phyloP scores from a whole-genome alignment of 352 stramenopile genomes.

The Phytopythium vexans region DNA sequence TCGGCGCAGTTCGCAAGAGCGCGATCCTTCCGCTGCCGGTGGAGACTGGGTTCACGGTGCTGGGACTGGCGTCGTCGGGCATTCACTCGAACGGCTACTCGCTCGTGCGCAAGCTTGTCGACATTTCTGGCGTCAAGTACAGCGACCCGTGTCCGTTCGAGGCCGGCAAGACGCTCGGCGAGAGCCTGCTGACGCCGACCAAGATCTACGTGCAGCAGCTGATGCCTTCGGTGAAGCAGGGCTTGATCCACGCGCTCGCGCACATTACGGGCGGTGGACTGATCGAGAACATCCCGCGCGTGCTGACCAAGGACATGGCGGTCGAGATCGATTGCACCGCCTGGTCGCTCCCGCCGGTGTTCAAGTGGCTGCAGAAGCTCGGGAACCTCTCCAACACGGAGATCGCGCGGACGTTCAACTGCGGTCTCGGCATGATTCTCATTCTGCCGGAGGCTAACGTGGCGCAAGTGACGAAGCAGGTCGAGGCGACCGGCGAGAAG shows the following conservation, averaged over 20 bases:
- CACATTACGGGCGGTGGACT: slow-evolving; percentile 99
- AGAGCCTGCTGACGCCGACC: slow-evolving; percentile 95
- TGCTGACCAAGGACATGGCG: slow-evolving; percentile 90
- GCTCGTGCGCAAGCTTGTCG: slow-evolving; percentile 96
- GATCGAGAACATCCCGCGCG: slow-evolving; percentile 97
- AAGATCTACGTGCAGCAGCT: slow-evolving; percentile 97
- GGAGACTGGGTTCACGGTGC: slow-evolving; percentile 87
- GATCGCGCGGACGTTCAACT: slow-evolving; percentile 98
- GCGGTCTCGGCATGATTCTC: slow-evolving; percentile 98
- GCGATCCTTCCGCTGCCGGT: slow-evolving; percentile 88
- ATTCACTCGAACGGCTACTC: slow-evolving; percentile 99
- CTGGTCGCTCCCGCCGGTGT: slow-evolving; percentile 93
- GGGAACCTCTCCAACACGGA: slow-evolving; percentile 93
- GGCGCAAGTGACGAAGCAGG: slow-evolving; percentile 77
- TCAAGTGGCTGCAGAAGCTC: slow-evolving; percentile 96
- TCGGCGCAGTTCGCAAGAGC: slow-evolving; percentile 93
- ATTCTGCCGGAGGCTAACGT: slow-evolving; percentile 91
- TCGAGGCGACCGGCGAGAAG: slow-evolving; percentile 85
- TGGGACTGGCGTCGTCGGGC: slow-evolving; percentile 95
- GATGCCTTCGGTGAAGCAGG: slow-evolving; percentile 73
- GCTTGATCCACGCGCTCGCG: slow-evolving; percentile 90
- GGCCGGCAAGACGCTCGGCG: slow-evolving; percentile 85
- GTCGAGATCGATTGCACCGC: slow-evolving; percentile 91
- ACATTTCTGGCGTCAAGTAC: slow-evolving; percentile 86
- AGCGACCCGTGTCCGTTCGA: slow-evolving; percentile 77